Conservation (phyloP, 2,329 filamentous ascomycete species). For the Plenodomus tracheiphilus region DNA sequence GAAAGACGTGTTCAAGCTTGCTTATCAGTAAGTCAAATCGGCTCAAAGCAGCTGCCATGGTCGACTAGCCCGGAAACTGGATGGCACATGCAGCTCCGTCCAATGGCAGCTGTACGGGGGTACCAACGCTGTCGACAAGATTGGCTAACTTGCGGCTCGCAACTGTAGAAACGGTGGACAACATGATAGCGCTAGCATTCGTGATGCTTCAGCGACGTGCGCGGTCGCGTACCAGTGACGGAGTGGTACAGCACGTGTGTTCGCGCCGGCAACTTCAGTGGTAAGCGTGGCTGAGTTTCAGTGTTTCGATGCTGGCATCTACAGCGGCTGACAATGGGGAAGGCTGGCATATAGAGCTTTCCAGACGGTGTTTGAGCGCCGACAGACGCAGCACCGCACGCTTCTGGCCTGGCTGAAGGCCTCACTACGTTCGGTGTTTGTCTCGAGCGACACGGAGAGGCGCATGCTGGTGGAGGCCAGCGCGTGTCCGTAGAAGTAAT, state of each 20-base stretch:
- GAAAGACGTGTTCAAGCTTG: constrained; percentile 62
- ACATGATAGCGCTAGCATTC: constrained; percentile 66
- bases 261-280: constrained; percentile 63
- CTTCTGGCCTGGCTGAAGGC: constrained; percentile 69
- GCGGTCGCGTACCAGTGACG: constrained; percentile 42
- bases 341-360: constrained; percentile 76
- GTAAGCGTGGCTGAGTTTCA: constrained; percentile 53
- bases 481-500: constrained; percentile 11
- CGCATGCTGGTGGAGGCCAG: constrained; percentile 33
- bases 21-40: constrained; percentile 57
- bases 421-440: constrained; percentile 35
- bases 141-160: neutral
- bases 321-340: constrained; percentile 22
- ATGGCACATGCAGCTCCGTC: constrained; percentile 11
- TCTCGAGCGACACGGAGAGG: constrained; percentile 32
- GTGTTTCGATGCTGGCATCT: constrained; percentile 17
- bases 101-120: constrained; percentile 17
- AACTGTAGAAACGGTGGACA: constrained; percentile 63
- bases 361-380: constrained; percentile 64
- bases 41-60: neutral
- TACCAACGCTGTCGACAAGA: constrained; percentile 11
- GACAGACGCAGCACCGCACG: constrained; percentile 69
- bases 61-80: neutral
- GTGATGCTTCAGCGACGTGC: constrained; percentile 63
- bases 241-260: constrained; percentile 52